Percentiles rank a stretch among this genome's conserved stretches.
These are phyloP conservation scores for Tinospora cordifolia DNA, from an alignment of 164 flowering plant species.

Conservation along the genomic window DNA sequence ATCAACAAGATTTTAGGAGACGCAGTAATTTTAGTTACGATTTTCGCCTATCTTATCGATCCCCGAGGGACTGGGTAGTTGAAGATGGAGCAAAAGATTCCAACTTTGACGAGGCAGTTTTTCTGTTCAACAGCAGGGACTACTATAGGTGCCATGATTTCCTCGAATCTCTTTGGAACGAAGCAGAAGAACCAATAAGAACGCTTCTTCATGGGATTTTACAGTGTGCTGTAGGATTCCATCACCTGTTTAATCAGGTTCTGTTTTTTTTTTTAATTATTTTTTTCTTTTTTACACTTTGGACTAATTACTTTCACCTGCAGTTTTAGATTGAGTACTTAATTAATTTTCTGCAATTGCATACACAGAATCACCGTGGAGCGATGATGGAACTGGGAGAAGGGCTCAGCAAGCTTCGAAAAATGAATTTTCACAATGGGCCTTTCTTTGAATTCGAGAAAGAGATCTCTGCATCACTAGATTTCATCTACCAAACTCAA, in stretches of 20 bases:
- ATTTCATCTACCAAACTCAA: constrained; percentile 78
- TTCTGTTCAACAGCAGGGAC: constrained; percentile 57
- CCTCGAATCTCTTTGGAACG: constrained; percentile 72
- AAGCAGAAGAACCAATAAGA: constrained; percentile 54
- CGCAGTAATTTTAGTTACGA: not conserved
- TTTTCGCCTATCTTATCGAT: constrained; percentile 1
- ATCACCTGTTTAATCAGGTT: constrained; percentile 75
- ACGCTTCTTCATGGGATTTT: constrained; percentile 71
- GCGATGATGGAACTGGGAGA: constrained; percentile 98
- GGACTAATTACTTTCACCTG: not conserved
- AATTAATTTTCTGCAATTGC: not conserved
- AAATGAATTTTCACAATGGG: constrained; percentile 56
- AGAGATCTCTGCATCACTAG: constrained; percentile 56
- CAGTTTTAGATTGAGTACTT: not conserved
- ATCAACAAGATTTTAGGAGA: not conserved
- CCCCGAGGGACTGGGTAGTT: constrained; percentile 1
- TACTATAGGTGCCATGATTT: constrained; percentile 70
- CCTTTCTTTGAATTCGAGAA: constrained; percentile 66
- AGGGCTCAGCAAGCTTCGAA: constrained; percentile 72
- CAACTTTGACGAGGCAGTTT: constrained; percentile 57
- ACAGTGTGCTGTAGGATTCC: constrained; percentile 83
- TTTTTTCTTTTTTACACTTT: not conserved
- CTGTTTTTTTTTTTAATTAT: no score
- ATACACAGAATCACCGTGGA: constrained; percentile 71
- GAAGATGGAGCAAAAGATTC: constrained; percentile 20